phyloP scores from a whole-genome alignment of 2,329 filamentous ascomycete genomes.

The Beauveria varroae region DNA sequence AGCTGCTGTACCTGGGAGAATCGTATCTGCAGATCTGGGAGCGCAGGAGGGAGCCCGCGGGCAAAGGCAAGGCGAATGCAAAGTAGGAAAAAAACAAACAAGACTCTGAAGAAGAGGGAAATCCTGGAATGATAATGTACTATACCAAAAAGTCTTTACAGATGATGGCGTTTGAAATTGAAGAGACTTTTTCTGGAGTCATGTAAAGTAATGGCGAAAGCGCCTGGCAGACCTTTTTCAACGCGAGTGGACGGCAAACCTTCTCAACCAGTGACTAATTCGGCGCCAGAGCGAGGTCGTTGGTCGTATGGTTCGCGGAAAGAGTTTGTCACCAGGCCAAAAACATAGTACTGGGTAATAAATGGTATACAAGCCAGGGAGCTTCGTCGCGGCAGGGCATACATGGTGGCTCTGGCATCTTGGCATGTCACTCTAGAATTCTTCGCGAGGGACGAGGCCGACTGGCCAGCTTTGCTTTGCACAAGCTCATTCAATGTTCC shows the following conservation, averaged over 20 bases:
- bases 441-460: neutral
- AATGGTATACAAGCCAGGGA: no score
- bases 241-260: no score
- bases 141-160: neutral
- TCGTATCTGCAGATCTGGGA: conserved; percentile 97
- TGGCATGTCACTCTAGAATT: no score
- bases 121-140: neutral
- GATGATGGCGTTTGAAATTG: neutral
- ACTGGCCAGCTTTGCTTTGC: neutral
- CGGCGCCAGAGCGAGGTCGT: no score
- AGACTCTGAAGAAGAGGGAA: no score
- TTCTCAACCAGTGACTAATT: no score
- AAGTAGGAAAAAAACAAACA: neutral
- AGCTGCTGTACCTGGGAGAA: conserved; percentile 88
- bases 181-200: neutral
- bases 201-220: no score
- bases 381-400: no score
- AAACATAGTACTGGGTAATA: no score
- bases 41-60: conserved; percentile 52
- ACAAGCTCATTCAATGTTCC: neutral
- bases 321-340: no score
- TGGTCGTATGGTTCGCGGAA: no score
- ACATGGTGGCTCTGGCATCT: no score
- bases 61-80: conserved; percentile 25
- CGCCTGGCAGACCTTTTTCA: neutral